Base-by-base conservation (phyloP, 768 basidiomycete genomes). In the Rhodotorula babjevae region DNA sequence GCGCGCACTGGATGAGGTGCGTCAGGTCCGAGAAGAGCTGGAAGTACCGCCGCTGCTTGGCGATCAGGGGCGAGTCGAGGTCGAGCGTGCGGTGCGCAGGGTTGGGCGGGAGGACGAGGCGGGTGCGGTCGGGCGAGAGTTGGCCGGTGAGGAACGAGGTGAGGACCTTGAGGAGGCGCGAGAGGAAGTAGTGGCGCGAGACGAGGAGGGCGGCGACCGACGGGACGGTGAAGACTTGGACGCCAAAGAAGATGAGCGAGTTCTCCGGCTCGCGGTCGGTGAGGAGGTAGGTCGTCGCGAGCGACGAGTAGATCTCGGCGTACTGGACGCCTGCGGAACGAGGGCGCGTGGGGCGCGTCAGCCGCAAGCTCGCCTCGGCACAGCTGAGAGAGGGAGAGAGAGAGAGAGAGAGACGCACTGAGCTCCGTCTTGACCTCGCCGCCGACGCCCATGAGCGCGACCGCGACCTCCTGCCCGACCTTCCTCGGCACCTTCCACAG, bases 231-330 rank as follows among this genome's bases (percentile, higher is more conserved):
- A 96, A 96, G 47, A 98, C 85, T 78, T 96, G 92, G 11, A 95
- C 84, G 25, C 92, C 90, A 73, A 95, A 91, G 79, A 92, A 93
- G 78, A 94, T 90, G 83, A 98, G 90, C 25, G 91, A 93, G 14
- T 92, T 92, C 79, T 99, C 96, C 1, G 91, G 89, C 80, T 99
- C 95, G 21, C 94, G 87, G 77, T 98, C 96, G 31, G 90, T 87
- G 58, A 95, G 87, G 16, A 98, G 87, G 81, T 94, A 97, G 4
- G 92, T 87, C 76, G 95, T 91, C 76, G 94, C 90, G 61, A 97
- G 84, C 14, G 88, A 85, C 68, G 89, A 89, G 81, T 97, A 99
- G 18, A 68, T 65, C 29, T 63, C 33, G 40, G 74, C 71, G 56
- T 64, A 76, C 40, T 76, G 68, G 50, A 65, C 36, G 63, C 71